Evolutionary conservation across 129 eudicot species (phyloP), one percentile per base, ranked within the genome.

Genomic region (Ambrosia artemisiifolia): DNA sequence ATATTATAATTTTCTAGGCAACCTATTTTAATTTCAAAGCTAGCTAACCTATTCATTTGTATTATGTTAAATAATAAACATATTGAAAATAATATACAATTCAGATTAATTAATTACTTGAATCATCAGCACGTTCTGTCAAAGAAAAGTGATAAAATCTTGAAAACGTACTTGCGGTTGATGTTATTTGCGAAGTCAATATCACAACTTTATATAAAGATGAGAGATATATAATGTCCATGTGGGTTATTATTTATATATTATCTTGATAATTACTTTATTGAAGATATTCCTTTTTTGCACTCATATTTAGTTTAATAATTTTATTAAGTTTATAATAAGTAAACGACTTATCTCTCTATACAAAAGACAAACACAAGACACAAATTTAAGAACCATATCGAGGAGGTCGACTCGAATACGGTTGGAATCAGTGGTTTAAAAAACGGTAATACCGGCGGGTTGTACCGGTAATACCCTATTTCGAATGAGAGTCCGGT

Each of bases 231-330:
- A 32, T 4, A 60, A 59, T 11, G 5, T 60, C 32, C 42, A 32
- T 30, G 65, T 11, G 65, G 43, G 65, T 32, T 60, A 60, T 60
- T 32, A 60, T 32, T 60, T 60, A 5, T 59, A 57, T 57, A 13
- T 12, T 60, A 60, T 60, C 19, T 60, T 60, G 65, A 13, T 13
- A 32, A 33, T 32, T 32, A 60, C 42, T 60, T 32, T 60, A 60
- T 60, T 60, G 65, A 13, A 57, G 34, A 28, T 57, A 28, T 57
- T 57, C 17, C 20, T 20, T 24, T 57, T 24, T 24, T 24, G 28
- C 12, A 24, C 34, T 3, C 6, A 3, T 57, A 4, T 28, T 11
- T 12, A 4, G 14, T 28, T 12, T 12, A 59, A 59, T 30, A 60
- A 17, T 59, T 28, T 30, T 12, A 5, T 1, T 59, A 59, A 24